Evolutionary conservation across 2,329 filamentous ascomycete species (phyloP).

Genomic region (Aspergillus intermedius): DNA sequence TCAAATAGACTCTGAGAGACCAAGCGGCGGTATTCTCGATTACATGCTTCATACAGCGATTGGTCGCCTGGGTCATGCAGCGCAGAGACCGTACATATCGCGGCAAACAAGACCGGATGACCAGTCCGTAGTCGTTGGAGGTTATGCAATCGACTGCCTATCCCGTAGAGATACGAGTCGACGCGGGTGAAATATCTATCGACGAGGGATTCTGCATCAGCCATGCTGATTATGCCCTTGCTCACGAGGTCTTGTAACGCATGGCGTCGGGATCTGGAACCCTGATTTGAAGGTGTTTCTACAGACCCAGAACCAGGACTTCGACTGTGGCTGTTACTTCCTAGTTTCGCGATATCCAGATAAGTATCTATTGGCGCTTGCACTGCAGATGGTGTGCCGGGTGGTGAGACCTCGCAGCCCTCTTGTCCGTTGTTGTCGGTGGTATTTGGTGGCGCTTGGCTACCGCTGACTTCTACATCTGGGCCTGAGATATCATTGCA

Average conservation of each 20-base stretch:
- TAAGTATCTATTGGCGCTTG: slow-evolving; percentile 33
- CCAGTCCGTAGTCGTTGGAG: slow-evolving; percentile 34
- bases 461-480: not conserved
- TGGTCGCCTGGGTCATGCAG: slow-evolving; percentile 36
- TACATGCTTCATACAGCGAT: slow-evolving; percentile 31
- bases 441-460: slow-evolving; percentile 1
- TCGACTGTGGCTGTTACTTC: slow-evolving; percentile 9
- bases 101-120: slow-evolving; percentile 39
- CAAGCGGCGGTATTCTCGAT: slow-evolving; percentile 41
- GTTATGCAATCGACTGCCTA: slow-evolving; percentile 36
- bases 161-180: slow-evolving; percentile 44
- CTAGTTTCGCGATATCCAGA: slow-evolving; percentile 29
- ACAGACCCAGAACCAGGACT: slow-evolving; percentile 15
- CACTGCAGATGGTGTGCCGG: slow-evolving; percentile 27
- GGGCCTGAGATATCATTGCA: no score
- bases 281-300: slow-evolving; percentile 19
- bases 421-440: slow-evolving; percentile 20
- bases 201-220: slow-evolving; percentile 39
- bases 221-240: slow-evolving; percentile 35
- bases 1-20: slow-evolving; percentile 44
- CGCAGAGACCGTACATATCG: slow-evolving; percentile 42
- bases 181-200: slow-evolving; percentile 39
- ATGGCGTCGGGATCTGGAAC: slow-evolving; percentile 11
- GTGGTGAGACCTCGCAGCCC: slow-evolving; percentile 27
- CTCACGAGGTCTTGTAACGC: slow-evolving; percentile 39